A percentile compares a stretch with the other conserved stretches of the same genome.
phyloP scores from a whole-genome alignment of 129 eudicot species.

The Flaveria brownii region DNA sequence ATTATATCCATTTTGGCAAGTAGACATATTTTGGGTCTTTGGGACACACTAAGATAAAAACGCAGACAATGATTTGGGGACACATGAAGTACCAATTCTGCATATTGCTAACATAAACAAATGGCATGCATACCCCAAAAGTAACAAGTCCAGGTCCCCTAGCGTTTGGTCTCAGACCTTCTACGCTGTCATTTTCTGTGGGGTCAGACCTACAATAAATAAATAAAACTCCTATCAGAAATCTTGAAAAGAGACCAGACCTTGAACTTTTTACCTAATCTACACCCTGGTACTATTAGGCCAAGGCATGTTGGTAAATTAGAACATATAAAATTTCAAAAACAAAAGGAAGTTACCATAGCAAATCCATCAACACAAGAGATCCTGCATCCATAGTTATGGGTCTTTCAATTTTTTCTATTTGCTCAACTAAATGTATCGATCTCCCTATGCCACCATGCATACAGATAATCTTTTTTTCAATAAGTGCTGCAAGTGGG shows the following conservation, averaged over 20 bases:
- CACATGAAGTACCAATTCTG: not conserved
- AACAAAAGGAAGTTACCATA: constrained; percentile 46
- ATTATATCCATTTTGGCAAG: constrained; percentile 2
- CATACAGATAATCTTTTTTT: constrained; percentile 92
- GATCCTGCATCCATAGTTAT: constrained; percentile 99
- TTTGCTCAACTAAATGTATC: constrained; percentile 91
- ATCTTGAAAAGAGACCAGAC: not conserved
- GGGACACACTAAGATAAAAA: not conserved
- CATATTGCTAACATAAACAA: constrained; percentile 17
- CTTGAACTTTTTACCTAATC: not conserved
- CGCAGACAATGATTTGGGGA: not conserved
- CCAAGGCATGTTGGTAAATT: not conserved
- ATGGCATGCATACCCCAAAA: constrained; percentile 75
- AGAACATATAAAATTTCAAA: not conserved
- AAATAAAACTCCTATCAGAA: constrained; percentile 1
- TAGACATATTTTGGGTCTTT: not conserved
- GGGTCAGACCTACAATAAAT: constrained; percentile 85
- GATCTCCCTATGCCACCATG: constrained; percentile 99
- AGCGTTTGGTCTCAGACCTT: constrained; percentile 96
- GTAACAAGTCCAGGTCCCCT: constrained; percentile 96
- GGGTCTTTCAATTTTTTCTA: constrained; percentile 95
- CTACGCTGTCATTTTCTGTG: constrained; percentile 95
- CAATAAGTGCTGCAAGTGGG: constrained; percentile 96
- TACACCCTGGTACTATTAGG: not conserved
- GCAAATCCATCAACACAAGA: constrained; percentile 84